Evolutionary conservation across 176 grass and related monocot species (phyloP).

Genomic region (Canna indica): DNA sequence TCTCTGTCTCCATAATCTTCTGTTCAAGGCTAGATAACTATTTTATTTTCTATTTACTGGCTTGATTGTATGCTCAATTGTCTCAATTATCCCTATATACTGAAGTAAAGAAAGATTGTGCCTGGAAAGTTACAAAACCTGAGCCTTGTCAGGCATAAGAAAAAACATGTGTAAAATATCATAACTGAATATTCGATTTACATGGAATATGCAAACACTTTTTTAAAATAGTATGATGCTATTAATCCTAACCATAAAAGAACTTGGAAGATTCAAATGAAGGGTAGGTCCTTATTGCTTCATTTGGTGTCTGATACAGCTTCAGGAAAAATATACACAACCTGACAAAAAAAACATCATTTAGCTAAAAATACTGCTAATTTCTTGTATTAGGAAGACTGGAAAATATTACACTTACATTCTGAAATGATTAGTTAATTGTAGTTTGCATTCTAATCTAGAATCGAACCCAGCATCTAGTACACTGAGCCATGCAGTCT

Average conservation of each 20-base stretch:
- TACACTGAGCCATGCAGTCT: slow-evolving; percentile 78
- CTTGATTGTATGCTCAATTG: too few relatives aligned
- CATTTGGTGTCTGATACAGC: not conserved
- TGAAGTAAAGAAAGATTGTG: too few relatives aligned
- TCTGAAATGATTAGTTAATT: not conserved
- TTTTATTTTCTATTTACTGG: too few relatives aligned
- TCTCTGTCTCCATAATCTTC: too few relatives aligned
- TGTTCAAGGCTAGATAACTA: too few relatives aligned
- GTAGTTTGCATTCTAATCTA: not conserved
- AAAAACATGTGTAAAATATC: too few relatives aligned
- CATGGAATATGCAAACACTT: too few relatives aligned
- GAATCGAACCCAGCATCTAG: slow-evolving; percentile 89
- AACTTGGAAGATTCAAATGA: not conserved
- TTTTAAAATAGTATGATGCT: too few relatives aligned
- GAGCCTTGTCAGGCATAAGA: too few relatives aligned
- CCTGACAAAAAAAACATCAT: not conserved
- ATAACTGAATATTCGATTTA: too few relatives aligned
- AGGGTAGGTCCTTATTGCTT: not conserved
- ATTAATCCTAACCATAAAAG: not conserved
- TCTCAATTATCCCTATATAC: too few relatives aligned
- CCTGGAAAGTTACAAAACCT: too few relatives aligned
- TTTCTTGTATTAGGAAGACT: not conserved
- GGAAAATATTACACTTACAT: not conserved
- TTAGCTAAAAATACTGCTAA: not conserved
- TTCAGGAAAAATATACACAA: not conserved